Conservation (phyloP, 257 asterid genomes). For the Solanum piurae region DNA sequence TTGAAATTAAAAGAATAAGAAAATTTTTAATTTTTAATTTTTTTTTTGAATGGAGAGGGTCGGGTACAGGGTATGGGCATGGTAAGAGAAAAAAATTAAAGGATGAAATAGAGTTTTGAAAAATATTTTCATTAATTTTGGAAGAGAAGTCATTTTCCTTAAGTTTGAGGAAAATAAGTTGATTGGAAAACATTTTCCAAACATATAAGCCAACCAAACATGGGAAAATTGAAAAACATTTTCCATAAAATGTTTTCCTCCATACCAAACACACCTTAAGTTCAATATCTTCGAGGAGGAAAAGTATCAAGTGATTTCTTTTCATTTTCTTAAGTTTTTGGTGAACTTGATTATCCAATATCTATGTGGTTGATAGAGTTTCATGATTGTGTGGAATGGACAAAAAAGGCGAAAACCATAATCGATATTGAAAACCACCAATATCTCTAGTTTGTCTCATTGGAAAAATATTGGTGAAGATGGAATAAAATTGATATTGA, state of each 20-base stretch:
- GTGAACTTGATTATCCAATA: not conserved
- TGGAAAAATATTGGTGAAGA: not conserved
- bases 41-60: not conserved
- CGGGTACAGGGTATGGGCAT: not conserved
- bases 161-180: not conserved
- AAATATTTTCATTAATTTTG: too few species aligned
- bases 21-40: fast-evolving
- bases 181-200: not conserved
- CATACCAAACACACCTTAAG: not conserved
- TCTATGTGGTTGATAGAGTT: not conserved
- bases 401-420: not conserved
- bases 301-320: not conserved
- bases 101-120: too few species aligned
- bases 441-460: not conserved
- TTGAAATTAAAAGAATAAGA: not conserved
- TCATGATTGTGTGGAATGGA: not conserved
- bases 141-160: not conserved
- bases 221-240: not conserved
- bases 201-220: not conserved
- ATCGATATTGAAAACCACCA: not conserved
- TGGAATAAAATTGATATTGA: not conserved
- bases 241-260: not conserved
- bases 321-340: not conserved
- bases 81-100: not conserved
- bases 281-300: not conserved